These are phyloP conservation scores for Sporobolomyces phaffii DNA, from an alignment of 768 basidiomycete genomes.

Conservation along the genomic window DNA sequence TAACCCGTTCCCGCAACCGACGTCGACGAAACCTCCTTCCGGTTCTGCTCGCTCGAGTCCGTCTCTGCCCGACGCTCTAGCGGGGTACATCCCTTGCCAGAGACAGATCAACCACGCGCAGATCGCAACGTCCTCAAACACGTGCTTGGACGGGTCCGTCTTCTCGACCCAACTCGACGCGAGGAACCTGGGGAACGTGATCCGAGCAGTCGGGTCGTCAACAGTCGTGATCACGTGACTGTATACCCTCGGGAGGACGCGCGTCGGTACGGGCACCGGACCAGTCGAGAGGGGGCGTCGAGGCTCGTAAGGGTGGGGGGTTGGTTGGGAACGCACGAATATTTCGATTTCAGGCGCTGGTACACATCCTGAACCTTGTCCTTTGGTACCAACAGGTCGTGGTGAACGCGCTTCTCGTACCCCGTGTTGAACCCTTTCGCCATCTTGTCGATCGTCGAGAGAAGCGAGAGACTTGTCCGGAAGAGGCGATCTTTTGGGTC, in stretches of 20 bases:
- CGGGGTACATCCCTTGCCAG: constrained; percentile 69
- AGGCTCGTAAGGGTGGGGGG: not conserved
- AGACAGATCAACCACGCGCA: constrained; percentile 86
- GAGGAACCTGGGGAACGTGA: constrained; percentile 47
- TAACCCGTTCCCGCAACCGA: constrained; percentile 92
- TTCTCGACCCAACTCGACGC: constrained; percentile 64
- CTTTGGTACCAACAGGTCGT: constrained; percentile 68
- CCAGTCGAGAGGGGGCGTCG: too few species aligned
- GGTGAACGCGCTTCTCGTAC: constrained; percentile 78
- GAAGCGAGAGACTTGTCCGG: constrained; percentile 70
- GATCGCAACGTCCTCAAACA: constrained; percentile 93
- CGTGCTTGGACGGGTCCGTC: constrained; percentile 83
- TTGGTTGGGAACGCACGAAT: constrained; percentile 53
- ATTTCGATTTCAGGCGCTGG: constrained; percentile 72
- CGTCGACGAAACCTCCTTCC: constrained; percentile 75
- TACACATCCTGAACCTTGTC: constrained; percentile 87
- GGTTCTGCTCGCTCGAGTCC: constrained; percentile 48
- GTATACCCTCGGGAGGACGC: not conserved
- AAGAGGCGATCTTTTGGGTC: constrained; percentile 41
- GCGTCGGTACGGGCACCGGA: too few species aligned
- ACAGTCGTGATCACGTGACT: not conserved
- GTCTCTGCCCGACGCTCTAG: not conserved
- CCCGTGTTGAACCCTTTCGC: constrained; percentile 64
- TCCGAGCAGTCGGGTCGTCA: constrained; percentile 14
- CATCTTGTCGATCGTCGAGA: constrained; percentile 79